These are phyloP conservation scores for Litsea cubeba DNA, from an alignment of 164 flowering plant genomes.

Conservation along the genomic window DNA sequence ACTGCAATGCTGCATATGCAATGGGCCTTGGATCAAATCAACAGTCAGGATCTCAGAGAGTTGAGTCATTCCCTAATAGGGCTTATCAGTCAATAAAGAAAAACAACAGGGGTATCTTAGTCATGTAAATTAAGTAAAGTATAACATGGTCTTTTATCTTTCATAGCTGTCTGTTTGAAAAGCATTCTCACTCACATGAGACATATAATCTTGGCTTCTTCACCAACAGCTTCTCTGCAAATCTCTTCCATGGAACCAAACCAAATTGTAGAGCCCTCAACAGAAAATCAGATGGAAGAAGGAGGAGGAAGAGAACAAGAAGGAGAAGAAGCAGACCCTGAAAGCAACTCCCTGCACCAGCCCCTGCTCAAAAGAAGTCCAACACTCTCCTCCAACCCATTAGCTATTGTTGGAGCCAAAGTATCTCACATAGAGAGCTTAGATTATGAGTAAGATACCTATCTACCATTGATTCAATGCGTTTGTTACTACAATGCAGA, in stretches of 20 bases:
- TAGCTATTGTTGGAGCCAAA: constrained; percentile 84
- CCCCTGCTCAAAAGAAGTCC: constrained; percentile 66
- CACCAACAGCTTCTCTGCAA: not conserved
- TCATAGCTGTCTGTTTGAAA: not conserved
- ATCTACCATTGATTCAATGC: not conserved
- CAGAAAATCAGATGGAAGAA: constrained; percentile 9
- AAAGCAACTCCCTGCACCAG: constrained; percentile 51
- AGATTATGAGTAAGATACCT: constrained; percentile 69
- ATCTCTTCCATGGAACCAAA: constrained; percentile 22
- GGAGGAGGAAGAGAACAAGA: constrained; percentile 14
- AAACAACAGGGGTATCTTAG: not conserved
- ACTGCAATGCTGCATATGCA: not conserved
- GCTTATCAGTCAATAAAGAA: not conserved
- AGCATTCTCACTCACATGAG: not conserved
- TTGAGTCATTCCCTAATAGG: not conserved
- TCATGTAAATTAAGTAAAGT: not conserved
- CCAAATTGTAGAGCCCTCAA: constrained; percentile 17
- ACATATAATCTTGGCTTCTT: not conserved
- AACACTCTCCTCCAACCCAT: constrained; percentile 59
- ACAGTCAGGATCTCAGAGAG: not conserved
- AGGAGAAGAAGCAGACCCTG: constrained; percentile 58
- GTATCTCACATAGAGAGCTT: constrained; percentile 86
- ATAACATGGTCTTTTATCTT: not conserved
- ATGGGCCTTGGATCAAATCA: not conserved
- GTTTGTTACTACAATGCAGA: not conserved